Conservation (phyloP, 768 basidiomycete species). For the Rhodotorula babjevae region DNA sequence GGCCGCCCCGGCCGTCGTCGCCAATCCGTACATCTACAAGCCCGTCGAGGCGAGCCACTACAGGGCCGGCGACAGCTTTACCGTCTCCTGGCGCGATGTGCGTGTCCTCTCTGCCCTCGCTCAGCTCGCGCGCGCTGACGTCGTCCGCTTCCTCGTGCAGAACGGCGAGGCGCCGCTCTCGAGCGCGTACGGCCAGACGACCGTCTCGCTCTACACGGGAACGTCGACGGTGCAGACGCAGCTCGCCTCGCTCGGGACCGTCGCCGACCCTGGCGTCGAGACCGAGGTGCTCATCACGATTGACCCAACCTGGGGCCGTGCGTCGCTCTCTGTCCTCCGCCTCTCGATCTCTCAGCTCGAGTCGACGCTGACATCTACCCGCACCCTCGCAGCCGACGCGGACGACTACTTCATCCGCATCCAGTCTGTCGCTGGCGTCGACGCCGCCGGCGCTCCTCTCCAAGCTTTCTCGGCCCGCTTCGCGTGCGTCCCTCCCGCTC, state of each 20-base stretch:
- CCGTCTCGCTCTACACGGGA: constrained; percentile 17
- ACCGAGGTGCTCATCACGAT: constrained; percentile 4
- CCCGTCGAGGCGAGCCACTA: constrained; percentile 1
- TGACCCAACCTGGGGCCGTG: constrained; percentile 8
- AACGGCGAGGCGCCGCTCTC: not conserved
- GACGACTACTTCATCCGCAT: constrained; percentile 27
- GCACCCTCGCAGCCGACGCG: not conserved
- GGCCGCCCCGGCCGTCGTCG: not conserved
- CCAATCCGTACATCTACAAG: constrained; percentile 13
- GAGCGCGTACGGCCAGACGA: not conserved
- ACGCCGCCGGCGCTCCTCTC: constrained; percentile 6
- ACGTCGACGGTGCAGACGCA: not conserved
- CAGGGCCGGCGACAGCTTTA: constrained; percentile 1
- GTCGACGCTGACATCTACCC: not conserved
- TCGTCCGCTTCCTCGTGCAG: not conserved
- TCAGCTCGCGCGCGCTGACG: not conserved
- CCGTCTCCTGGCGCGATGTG: constrained; percentile 11
- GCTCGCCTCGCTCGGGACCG: constrained; percentile 7
- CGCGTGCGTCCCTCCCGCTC: not conserved
- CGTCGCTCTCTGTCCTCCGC: not conserved
- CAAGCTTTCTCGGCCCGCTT: constrained; percentile 31
- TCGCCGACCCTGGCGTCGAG: constrained; percentile 8
- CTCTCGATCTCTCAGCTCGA: too few species aligned
- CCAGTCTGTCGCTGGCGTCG: constrained; percentile 5
- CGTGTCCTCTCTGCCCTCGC: not conserved